Conservation (phyloP, 148 eudicot genomes). For the Amaranthus hypochondriacus region DNA sequence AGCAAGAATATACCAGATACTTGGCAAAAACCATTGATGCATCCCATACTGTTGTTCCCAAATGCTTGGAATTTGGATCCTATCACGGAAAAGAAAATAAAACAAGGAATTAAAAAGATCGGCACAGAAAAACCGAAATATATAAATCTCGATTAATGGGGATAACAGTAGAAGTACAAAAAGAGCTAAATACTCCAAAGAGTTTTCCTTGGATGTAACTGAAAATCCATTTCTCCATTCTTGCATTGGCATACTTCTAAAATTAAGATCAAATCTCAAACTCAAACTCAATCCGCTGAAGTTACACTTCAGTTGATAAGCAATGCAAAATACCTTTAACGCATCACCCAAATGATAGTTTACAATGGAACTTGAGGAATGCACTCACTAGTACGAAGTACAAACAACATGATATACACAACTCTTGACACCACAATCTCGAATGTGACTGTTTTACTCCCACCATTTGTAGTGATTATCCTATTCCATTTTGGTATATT, state of each 20-base stretch:
- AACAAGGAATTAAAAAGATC: background rate
- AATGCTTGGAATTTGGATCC: constrained; percentile 98
- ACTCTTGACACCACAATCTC: background rate
- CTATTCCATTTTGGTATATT: background rate
- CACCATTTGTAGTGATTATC: background rate
- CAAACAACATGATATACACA: background rate
- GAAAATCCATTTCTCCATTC: too few relatives aligned
- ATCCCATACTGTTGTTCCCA: constrained; percentile 98
- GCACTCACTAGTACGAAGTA: background rate
- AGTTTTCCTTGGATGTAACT: background rate
- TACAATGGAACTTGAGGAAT: background rate
- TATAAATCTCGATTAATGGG: background rate
- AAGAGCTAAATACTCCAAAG: background rate
- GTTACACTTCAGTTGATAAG: background rate
- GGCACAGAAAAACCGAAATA: background rate
- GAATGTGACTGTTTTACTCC: background rate
- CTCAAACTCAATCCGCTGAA: background rate
- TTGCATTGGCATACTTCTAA: too few relatives aligned
- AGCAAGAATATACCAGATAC: constrained; percentile 57
- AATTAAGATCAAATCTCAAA: too few relatives aligned
- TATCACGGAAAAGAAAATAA: constrained; percentile 22
- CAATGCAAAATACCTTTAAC: background rate
- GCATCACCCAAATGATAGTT: background rate
- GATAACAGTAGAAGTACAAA: background rate
- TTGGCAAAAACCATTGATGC: constrained; percentile 92